Evolutionary conservation across 352 stramenopile species (phyloP), one percentile per base, ranked within the genome.

Genomic region (Elongisporangium prolatum): DNA sequence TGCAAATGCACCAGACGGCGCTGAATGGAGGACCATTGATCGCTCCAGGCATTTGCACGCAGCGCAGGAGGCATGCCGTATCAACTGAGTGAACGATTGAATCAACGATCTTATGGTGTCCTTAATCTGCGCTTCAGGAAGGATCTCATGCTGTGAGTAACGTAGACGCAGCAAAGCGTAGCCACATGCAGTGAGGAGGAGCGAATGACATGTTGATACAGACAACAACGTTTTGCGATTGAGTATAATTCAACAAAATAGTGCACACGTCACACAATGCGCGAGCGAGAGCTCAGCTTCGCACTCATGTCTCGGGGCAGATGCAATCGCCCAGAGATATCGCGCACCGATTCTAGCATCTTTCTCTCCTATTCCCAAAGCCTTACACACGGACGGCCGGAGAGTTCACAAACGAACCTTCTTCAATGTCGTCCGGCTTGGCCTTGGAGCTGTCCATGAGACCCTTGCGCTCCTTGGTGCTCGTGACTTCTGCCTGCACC

Each of bases 351-450:
- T 44, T 44, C 34, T 44, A 44, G 34, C 34, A 44, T 44, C 34
- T 44, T 44, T 44, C 34, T 44, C 11, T 44, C 34, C 34, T 44
- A 44, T 17, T 17, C 34, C 34, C 34, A 44, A 11, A 17, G 34
- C 34, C 11, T 44, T 44, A 44, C 34, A 88, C 82, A 63, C 80
- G 80, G 58, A 91, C 79, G 25, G 84, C 81, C 37, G 84, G 84
- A 28, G 84, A 93, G 79, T 93, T 93, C 24, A 93, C 84, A 28
- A 93, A 93, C 53, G 81, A 89, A 24, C 84, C 84, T 52, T 91
- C 82, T 47, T 86, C 73, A 49, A 82, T 74, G 28, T 81, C 80
- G 49, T 75, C 73, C 48, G 67, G 76, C 63, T 89, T 89, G 8
- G 68, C 73, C 69, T 91, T 88, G 34, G 74, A 59, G 61, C 76